These are phyloP conservation scores for Pythium folliculosum DNA, from an alignment of 352 stramenopile species.

Conservation along the genomic window DNA sequence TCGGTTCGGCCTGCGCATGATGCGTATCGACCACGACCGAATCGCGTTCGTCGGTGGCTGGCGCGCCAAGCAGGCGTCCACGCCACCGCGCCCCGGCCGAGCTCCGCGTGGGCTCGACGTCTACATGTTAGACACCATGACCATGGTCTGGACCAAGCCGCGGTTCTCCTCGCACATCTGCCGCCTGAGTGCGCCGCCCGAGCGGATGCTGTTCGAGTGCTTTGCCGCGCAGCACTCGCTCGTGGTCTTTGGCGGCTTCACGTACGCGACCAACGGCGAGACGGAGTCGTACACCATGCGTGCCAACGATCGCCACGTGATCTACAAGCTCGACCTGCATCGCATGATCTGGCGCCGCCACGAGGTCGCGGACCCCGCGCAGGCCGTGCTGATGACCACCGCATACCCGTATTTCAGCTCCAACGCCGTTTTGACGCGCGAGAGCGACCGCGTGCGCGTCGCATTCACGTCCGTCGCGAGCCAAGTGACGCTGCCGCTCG, in stretches of 20 bases:
- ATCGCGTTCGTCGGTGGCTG: conserved; percentile 28
- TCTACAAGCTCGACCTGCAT: conserved; percentile 65
- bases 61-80: conserved; percentile 1
- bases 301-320: conserved; percentile 17
- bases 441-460: not conserved
- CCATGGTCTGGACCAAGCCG: conserved; percentile 34
- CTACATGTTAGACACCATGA: conserved; percentile 26
- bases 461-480: conserved; percentile 29
- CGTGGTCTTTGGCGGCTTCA: conserved; percentile 26
- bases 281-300: conserved; percentile 15
- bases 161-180: conserved; percentile 28
- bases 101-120: conserved; percentile 19
- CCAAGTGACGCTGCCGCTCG: conserved; percentile 27
- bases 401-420: conserved; percentile 17
- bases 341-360: conserved; percentile 75
- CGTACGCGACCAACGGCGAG: conserved; percentile 24
- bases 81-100: not conserved
- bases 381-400: conserved; percentile 11
- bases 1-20: conserved; percentile 48
- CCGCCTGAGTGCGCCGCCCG: conserved; percentile 17
- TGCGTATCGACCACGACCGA: conserved; percentile 23
- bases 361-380: conserved; percentile 18
- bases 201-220: conserved; percentile 31
- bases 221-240: conserved; percentile 21
- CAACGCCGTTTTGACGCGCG: conserved; percentile 33